Conservation (phyloP, 2,329 filamentous ascomycete genomes). For the Fusarium sp. region DNA sequence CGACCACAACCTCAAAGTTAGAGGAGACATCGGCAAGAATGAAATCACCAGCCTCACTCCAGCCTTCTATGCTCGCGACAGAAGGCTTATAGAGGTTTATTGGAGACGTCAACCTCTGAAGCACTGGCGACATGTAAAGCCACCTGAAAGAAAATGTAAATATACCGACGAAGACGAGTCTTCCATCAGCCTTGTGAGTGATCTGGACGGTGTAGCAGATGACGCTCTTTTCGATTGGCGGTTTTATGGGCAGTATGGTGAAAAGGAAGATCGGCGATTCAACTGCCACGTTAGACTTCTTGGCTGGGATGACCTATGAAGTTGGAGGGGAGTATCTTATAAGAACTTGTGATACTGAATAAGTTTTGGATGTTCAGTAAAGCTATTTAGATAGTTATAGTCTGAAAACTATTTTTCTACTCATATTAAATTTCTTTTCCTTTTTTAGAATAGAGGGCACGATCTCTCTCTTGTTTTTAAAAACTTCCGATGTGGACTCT, state of each 20-base stretch:
- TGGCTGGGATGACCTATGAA: background rate
- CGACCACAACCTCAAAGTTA: background rate
- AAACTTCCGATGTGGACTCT: background rate
- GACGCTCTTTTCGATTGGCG: too few species aligned
- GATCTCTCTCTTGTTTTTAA: background rate
- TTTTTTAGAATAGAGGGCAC: background rate
- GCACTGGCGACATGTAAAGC: background rate
- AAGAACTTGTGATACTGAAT: background rate
- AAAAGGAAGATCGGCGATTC: background rate
- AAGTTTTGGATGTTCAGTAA: background rate
- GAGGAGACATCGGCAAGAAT: rapidly evolving
- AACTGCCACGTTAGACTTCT: background rate
- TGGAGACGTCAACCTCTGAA: rapidly evolving
- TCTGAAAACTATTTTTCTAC: background rate
- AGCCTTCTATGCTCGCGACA: background rate
- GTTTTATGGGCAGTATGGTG: background rate
- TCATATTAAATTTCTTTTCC: too few species aligned
- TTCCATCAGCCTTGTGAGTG: background rate
- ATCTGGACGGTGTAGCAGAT: background rate
- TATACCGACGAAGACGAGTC: too few species aligned
- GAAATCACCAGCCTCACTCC: rapidly evolving
- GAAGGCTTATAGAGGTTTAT: background rate
- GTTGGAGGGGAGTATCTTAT: background rate
- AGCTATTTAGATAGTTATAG: background rate
- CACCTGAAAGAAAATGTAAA: too few species aligned